Evolutionary conservation across 2,329 filamentous ascomycete genomes (phyloP).

Genomic region (Neurospora sp.): DNA sequence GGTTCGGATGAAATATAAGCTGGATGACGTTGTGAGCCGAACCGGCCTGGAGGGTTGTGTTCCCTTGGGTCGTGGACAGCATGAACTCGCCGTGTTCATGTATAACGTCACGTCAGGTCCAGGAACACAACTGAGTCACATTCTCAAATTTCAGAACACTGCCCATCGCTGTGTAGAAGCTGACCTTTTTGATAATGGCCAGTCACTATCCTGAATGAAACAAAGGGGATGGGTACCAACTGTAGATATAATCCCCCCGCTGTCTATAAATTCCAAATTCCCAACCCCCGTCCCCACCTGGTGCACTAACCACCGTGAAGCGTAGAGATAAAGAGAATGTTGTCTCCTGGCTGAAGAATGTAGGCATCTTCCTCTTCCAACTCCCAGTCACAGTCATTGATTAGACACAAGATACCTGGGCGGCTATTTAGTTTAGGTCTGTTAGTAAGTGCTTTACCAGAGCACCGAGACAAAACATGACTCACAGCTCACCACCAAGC

Average conservation of each 20-base stretch:
- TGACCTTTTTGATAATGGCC: background rate
- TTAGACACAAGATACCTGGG: slow-evolving; percentile 88
- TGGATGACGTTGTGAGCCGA: background rate
- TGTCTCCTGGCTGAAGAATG: slow-evolving; percentile 71
- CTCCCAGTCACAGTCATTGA: slow-evolving; percentile 98
- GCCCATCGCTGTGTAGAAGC: background rate
- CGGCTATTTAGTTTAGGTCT: slow-evolving; percentile 45
- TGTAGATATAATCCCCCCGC: background rate
- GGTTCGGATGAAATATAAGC: background rate
- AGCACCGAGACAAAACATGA: slow-evolving; percentile 17
- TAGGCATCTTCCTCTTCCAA: slow-evolving; percentile 91
- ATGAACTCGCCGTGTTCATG: background rate
- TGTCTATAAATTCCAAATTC: background rate
- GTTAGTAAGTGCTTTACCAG: slow-evolving; percentile 8
- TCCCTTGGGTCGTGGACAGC: background rate
- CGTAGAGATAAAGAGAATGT: slow-evolving; percentile 92
- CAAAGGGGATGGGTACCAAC: background rate
- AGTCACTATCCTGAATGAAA: slow-evolving; percentile 4
- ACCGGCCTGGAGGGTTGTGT: background rate
- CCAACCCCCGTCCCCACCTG: background rate
- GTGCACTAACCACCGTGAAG: slow-evolving; percentile 71
- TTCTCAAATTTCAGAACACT: background rate
- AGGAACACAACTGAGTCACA: no score
- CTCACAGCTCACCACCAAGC: slow-evolving; percentile 78
- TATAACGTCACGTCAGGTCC: no score